Evolutionary conservation across 2,329 filamentous ascomycete species (phyloP).

Genomic region (Teratosphaeria pseudoeucalypti): DNA sequence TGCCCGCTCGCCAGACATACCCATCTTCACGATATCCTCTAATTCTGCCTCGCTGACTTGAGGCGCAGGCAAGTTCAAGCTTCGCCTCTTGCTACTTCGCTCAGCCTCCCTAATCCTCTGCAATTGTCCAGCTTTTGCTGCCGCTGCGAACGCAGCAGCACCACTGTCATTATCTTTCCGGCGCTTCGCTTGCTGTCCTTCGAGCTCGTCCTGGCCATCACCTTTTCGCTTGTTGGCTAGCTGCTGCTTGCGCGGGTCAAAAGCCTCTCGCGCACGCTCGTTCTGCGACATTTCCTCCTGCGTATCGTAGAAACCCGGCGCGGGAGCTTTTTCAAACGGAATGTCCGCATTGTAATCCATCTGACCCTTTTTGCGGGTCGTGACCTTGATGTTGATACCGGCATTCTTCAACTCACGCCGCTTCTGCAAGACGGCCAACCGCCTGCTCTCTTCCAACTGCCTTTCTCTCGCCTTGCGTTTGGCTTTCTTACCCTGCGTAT

Average conservation of each 20-base stretch:
- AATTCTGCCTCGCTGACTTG: constrained; percentile 89
- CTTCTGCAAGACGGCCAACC: constrained; percentile 86
- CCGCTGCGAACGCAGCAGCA: constrained; percentile 73
- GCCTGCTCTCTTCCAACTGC: constrained; percentile 86
- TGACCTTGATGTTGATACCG: constrained; percentile 95
- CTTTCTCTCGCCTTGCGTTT: constrained; percentile 94
- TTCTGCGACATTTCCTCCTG: constrained; percentile 69
- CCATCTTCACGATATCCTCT: constrained; percentile 98
- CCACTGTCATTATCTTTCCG: constrained; percentile 71
- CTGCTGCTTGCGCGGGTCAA: constrained; percentile 88
- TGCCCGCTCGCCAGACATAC: constrained; percentile 81
- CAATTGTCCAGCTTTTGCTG: constrained; percentile 84
- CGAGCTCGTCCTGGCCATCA: constrained; percentile 64
- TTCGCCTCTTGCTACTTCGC: constrained; percentile 83
- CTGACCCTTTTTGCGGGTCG: constrained; percentile 81
- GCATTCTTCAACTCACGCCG: constrained; percentile 92
- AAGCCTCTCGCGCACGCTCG: constrained; percentile 71
- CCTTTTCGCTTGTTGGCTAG: constrained; percentile 87
- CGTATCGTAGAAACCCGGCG: constrained; percentile 87
- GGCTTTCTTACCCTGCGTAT: constrained; percentile 97
- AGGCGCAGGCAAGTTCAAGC: constrained; percentile 73
- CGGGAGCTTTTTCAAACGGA: constrained; percentile 87
- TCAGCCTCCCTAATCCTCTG: constrained; percentile 93
- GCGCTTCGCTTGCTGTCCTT: constrained; percentile 62
- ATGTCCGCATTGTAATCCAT: constrained; percentile 99